Conservation (phyloP, 139 green algal genomes). For the Deuterostichococcus epilithicus region DNA sequence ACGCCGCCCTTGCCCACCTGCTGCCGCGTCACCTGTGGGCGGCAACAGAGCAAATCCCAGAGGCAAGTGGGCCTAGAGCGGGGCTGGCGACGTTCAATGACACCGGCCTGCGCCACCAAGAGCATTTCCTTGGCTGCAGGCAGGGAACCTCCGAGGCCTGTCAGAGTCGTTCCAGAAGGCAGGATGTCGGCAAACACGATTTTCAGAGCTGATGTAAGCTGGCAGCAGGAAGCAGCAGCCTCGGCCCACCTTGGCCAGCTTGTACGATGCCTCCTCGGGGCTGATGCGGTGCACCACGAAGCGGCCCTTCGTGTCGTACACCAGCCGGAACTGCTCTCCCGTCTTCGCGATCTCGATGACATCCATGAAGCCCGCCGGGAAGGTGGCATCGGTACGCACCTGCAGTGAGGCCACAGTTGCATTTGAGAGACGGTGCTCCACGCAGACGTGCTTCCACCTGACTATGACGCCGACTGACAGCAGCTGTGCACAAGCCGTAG, state of each 20-base stretch:
- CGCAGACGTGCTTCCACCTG: too few species aligned
- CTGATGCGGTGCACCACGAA: conserved; percentile 97
- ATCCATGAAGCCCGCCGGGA: conserved; percentile 98
- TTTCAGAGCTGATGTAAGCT: too few species aligned
- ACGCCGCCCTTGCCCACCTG: conserved; percentile 90
- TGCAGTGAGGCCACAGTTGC: not conserved
- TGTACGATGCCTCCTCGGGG: conserved; percentile 93
- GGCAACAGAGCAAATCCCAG: too few species aligned
- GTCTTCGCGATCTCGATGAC: conserved; percentile 97
- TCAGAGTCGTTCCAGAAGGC: too few species aligned
- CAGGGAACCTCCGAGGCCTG: too few species aligned
- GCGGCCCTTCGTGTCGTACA: conserved; percentile 97
- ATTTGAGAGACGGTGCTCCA: not conserved
- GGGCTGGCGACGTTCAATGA: not conserved
- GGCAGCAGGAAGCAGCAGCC: too few species aligned
- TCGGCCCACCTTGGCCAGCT: conserved; percentile 98
- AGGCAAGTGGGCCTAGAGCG: too few species aligned
- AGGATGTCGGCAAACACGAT: too few species aligned
- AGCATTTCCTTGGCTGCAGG: not conserved
- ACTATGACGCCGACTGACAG: too few species aligned
- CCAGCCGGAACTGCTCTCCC: conserved; percentile 82
- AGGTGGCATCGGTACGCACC: conserved; percentile 89
- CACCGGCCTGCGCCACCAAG: not conserved
- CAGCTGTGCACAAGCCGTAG: too few species aligned
- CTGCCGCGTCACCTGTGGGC: conserved; percentile 26